phyloP scores from a whole-genome alignment of 306 rosid species.

The Boehmeria nivea region DNA sequence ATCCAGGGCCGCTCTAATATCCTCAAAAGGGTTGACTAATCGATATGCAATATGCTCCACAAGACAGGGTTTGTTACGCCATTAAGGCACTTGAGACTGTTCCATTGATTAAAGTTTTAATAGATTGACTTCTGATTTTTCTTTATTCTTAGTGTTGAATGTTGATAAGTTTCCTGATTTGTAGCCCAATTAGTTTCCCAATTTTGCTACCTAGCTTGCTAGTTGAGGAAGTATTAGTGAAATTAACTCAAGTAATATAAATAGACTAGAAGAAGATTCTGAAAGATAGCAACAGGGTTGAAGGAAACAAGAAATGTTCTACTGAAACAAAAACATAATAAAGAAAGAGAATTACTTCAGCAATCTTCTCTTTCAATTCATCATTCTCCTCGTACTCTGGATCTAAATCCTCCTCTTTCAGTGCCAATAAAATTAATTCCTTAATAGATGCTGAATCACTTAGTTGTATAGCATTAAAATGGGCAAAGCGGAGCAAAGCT shows the following conservation, averaged over 20 bases:
- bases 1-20: too few species aligned
- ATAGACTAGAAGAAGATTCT: not conserved
- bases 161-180: too few species aligned
- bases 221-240: not conserved
- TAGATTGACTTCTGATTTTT: too few species aligned
- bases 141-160: too few species aligned
- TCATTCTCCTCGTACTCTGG: constrained; percentile 47
- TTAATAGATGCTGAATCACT: constrained; percentile 72
- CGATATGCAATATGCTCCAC: not conserved
- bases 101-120: too few species aligned
- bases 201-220: not conserved
- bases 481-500: constrained; percentile 73
- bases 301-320: too few species aligned
- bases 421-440: constrained; percentile 74
- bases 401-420: constrained; percentile 69
- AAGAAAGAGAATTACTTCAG: constrained; percentile 72
- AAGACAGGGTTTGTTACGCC: not conserved
- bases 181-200: not conserved
- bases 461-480: constrained; percentile 77
- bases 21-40: too few species aligned
- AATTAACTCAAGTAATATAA: not conserved
- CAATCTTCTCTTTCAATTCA: constrained; percentile 58
- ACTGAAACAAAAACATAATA: not conserved
- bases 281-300: too few species aligned
- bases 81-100: not conserved